Evolutionary conservation across 2,329 filamentous ascomycete species (phyloP).

Genomic region (Penicillium sp.): DNA sequence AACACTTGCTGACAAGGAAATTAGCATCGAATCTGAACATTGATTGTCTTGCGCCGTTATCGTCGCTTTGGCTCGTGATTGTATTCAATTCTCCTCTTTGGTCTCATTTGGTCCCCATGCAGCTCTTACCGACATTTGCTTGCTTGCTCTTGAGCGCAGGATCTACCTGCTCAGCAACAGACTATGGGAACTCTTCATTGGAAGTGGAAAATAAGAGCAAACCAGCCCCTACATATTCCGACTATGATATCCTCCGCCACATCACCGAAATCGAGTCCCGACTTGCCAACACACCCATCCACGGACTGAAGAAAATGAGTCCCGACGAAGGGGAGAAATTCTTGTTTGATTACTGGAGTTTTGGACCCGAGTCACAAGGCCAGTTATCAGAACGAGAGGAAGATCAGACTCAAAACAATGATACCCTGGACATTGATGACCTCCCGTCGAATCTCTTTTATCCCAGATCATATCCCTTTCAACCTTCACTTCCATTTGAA

Average conservation of each 20-base stretch:
- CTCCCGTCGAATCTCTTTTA: slow-evolving; percentile 8
- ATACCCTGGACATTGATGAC: not conserved
- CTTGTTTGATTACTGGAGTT: slow-evolving; percentile 48
- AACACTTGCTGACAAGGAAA: not conserved
- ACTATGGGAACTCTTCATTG: not conserved
- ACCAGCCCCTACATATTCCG: not conserved
- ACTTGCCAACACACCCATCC: slow-evolving; percentile 27
- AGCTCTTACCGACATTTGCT: not conserved
- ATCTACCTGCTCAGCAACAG: not conserved
- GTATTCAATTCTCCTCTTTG: not conserved
- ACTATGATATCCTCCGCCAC: slow-evolving; percentile 13
- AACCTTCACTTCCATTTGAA: slow-evolving; percentile 5
- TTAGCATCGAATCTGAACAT: not conserved
- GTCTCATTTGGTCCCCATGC: not conserved
- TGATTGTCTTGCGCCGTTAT: not conserved
- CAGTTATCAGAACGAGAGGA: slow-evolving; percentile 7
- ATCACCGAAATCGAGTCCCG: slow-evolving; percentile 33
- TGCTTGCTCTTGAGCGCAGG: not conserved
- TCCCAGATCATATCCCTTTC: slow-evolving; percentile 13
- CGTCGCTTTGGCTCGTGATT: not conserved
- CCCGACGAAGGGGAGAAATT: slow-evolving; percentile 51
- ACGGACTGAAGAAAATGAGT: slow-evolving; percentile 47
- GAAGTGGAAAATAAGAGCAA: not conserved
- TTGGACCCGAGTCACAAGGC: slow-evolving; percentile 23
- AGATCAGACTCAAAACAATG: not conserved